phyloP scores from a whole-genome alignment of 1,284 basidiomycete genomes.

The Naganishia liquefaciens region DNA sequence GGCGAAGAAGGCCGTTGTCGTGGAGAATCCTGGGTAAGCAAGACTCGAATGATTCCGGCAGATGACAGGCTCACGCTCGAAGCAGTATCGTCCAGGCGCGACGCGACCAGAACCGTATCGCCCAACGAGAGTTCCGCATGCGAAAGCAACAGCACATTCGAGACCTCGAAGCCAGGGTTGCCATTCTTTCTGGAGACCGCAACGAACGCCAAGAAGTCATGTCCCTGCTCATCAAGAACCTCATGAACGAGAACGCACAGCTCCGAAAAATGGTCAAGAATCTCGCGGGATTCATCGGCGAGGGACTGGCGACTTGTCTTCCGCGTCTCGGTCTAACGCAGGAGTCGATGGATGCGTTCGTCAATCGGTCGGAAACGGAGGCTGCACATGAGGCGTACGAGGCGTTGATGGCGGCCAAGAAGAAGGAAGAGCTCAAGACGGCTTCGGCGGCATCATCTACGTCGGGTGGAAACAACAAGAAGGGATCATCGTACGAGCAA shows the following conservation, averaged over 20 bases:
- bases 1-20: slow-evolving; percentile 22
- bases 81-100: slow-evolving; percentile 27
- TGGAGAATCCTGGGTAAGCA: slow-evolving; percentile 18
- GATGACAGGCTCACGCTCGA: neutral
- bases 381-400: slow-evolving; percentile 86
- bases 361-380: slow-evolving; percentile 83
- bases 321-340: slow-evolving; percentile 72
- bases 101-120: slow-evolving; percentile 75
- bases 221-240: slow-evolving; percentile 77
- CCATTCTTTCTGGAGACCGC: slow-evolving; percentile 82
- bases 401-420: slow-evolving; percentile 51
- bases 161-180: slow-evolving; percentile 85
- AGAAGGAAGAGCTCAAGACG: slow-evolving; percentile 29
- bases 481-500: slow-evolving; percentile 26
- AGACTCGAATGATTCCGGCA: too few species aligned
- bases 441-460: neutral
- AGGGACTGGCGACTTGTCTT: slow-evolving; percentile 69
- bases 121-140: slow-evolving; percentile 85
- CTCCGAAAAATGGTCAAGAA: slow-evolving; percentile 73
- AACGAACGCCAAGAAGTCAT: slow-evolving; percentile 82
- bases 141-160: slow-evolving; percentile 84
- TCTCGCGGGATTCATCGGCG: slow-evolving; percentile 77
- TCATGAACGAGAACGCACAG: slow-evolving; percentile 83
- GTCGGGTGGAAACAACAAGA: slow-evolving; percentile 3
- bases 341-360: slow-evolving; percentile 72